Evolutionary conservation across 176 grass and related monocot species (phyloP), one percentile per base, ranked within the genome.

Genomic region (Pontederia paniculata): DNA sequence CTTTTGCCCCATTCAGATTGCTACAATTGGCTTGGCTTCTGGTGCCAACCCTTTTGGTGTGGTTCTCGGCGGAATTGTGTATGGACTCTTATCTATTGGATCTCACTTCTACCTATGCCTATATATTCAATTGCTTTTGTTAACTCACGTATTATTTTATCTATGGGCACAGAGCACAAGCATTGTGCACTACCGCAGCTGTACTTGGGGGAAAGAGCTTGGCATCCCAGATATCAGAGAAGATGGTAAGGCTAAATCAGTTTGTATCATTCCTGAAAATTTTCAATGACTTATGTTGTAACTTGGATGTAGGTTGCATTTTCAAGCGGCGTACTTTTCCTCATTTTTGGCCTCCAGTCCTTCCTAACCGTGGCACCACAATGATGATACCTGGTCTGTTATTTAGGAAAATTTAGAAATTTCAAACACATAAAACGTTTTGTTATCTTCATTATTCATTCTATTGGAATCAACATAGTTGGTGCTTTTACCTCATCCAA

Each of bases 141-240:
- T 9, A 47, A 18, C 8, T 19, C 45, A 62, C n/a, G 4, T 45
- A 8, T 65, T 67, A 12, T 76, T 48, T 17, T 54, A 51, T 70
- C 16, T 51, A 31, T 59, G 18, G 53, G 64, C 58, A 42, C 45
- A 93, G 94, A 42, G 94, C 72, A 1, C 94, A 99, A 82, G 87
- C 87, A 78, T 73, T 99, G 61, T 99, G 94, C 78, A 99, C 94
- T 48, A 83, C 94, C 9, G 87, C 87, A 60, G 94, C 94, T 57
- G 94, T 99, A 57, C 56, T 93, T 28, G 94, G 94, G 17, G 94
- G 94, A 52, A 99, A 99, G 71, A 88, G 83, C 73, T 72, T 99
- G 57, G 94, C 94, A 45, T 83, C 94, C 0, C 87, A 93, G 77
- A 99, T 99, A 93, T 99, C 94, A 25, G 94, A 99, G 67, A 93